These are phyloP conservation scores for Psidium friedrichsthalianum DNA, from an alignment of 345 rosid genomes.

Conservation along the genomic window DNA sequence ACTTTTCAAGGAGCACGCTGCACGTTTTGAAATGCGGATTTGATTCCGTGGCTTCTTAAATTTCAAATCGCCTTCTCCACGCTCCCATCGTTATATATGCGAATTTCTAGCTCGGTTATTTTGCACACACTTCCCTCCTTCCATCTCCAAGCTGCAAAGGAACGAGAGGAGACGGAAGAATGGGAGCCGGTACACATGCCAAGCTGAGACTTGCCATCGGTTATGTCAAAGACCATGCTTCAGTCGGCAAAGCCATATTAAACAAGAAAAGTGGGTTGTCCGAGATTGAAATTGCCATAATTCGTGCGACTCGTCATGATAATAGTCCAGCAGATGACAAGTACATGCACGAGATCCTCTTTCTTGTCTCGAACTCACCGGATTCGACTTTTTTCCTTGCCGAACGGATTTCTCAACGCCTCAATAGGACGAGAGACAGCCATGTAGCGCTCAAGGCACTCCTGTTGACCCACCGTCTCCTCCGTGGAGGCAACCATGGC, in stretches of 20 bases:
- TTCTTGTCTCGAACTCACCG: constrained; percentile 55
- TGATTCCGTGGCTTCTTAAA: constrained; percentile 2
- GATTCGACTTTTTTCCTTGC: constrained; percentile 69
- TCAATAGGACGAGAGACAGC: constrained; percentile 52
- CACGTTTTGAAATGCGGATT: background rate
- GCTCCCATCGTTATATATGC: constrained; percentile 2
- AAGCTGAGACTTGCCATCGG: constrained; percentile 54
- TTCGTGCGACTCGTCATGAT: constrained; percentile 73
- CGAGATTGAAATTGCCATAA: constrained; percentile 59
- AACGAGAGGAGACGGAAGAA: constrained; percentile 1
- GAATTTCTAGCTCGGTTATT: background rate
- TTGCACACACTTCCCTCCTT: background rate
- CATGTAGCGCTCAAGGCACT: constrained; percentile 73
- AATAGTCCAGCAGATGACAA: constrained; percentile 50
- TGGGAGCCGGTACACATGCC: constrained; percentile 47
- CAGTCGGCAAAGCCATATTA: constrained; percentile 69
- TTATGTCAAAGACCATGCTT: constrained; percentile 61
- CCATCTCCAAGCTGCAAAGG: background rate
- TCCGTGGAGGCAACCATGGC: constrained; percentile 69
- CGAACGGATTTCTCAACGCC: constrained; percentile 64
- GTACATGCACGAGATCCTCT: constrained; percentile 75
- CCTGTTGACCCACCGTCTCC: constrained; percentile 62
- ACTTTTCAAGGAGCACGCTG: background rate
- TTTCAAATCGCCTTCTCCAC: background rate
- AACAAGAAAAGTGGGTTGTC: constrained; percentile 34